A percentile compares a stretch with the other conserved stretches of the same genome.
phyloP scores from a whole-genome alignment of 768 basidiomycete species.

The Hebeloma cylindrosporum region DNA sequence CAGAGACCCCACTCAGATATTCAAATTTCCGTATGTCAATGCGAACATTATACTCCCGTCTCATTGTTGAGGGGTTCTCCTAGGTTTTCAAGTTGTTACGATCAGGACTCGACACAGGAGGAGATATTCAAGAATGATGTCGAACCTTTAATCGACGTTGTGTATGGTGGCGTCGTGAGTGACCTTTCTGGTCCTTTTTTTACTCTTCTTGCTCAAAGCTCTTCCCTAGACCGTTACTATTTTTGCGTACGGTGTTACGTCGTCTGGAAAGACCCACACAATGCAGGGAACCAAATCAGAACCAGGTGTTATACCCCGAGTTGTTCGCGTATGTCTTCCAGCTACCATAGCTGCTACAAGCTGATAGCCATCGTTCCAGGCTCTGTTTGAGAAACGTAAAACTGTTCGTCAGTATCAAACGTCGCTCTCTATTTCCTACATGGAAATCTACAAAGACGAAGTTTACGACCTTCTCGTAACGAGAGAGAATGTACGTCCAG shows the following conservation, averaged over 20 bases:
- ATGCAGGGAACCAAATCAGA: conserved; percentile 79
- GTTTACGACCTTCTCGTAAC: conserved; percentile 83
- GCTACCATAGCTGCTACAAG: background rate
- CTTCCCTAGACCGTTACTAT: conserved; percentile 73
- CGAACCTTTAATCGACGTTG: conserved; percentile 73
- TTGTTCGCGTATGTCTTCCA: conserved; percentile 55
- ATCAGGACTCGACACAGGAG: conserved; percentile 65
- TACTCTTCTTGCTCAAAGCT: background rate
- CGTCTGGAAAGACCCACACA: conserved; percentile 89
- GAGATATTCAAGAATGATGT: conserved; percentile 80
- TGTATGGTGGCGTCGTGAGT: conserved; percentile 73
- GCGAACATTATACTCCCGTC: background rate
- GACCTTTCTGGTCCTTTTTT: background rate
- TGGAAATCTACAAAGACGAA: conserved; percentile 93
- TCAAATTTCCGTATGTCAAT: conserved; percentile 70
- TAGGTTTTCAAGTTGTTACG: conserved; percentile 79
- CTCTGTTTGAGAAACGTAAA: conserved; percentile 54
- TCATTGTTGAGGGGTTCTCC: background rate
- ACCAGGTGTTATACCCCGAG: conserved; percentile 85
- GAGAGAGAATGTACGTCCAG: conserved; percentile 57
- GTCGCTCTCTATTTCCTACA: conserved; percentile 64
- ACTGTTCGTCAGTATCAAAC: conserved; percentile 41
- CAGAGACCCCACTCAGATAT: conserved; percentile 64
- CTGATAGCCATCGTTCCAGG: conserved; percentile 31
- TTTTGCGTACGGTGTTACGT: conserved; percentile 90